Percentiles rank a stretch among this genome's conserved stretches.
These are phyloP conservation scores for Pelagomonas calceolata DNA, from an alignment of 108 stramenopile genomes.

Conservation along the genomic window DNA sequence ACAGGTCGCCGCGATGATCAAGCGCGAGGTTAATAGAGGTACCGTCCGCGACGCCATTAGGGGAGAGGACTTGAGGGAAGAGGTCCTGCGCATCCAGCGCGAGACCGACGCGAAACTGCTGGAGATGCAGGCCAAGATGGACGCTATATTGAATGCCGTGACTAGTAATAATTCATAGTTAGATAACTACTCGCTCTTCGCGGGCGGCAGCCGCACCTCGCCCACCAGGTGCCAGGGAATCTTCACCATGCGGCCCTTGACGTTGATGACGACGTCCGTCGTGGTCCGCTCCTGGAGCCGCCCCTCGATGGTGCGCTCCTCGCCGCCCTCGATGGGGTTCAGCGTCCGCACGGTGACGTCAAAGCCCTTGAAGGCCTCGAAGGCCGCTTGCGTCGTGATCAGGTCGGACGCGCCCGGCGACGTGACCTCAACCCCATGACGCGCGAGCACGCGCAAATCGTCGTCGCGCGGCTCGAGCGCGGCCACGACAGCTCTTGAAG, in stretches of 20 bases:
- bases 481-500: not conserved
- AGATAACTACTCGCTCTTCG: not conserved
- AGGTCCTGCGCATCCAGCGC: no score
- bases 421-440: not conserved
- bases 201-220: not conserved
- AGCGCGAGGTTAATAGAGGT: no score
- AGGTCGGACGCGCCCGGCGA: not conserved
- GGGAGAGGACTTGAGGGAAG: no score
- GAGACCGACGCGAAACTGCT: no score
- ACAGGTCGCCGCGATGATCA: no score
- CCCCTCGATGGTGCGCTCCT: not conserved
- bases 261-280: not conserved
- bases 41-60: no score
- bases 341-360: not conserved
- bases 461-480: not conserved
- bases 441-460: not conserved
- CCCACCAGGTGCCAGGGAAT: not conserved
- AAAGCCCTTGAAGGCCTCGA: not conserved
- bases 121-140: no score
- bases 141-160: no score
- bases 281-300: not conserved
- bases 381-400: not conserved
- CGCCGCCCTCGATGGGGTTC: not conserved
- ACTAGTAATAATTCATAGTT: no score
- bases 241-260: not conserved